Base-by-base conservation (phyloP, 371 early-diverging fungal genomes). In the Apophysomyces variabilis region DNA sequence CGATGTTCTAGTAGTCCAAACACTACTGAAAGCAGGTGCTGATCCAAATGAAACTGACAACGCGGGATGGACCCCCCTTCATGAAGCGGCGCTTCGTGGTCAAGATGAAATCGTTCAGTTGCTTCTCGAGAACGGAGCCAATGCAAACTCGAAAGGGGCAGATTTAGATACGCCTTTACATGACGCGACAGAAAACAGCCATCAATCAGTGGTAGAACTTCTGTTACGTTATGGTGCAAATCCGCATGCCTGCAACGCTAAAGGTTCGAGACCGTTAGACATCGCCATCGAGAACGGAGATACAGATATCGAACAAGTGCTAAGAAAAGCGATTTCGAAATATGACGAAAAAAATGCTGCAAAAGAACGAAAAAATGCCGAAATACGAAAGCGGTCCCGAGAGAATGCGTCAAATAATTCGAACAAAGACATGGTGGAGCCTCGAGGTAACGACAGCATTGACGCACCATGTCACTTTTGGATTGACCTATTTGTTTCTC, bases 131-230 rank as follows among this genome's bases (percentile, higher is more conserved):
- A 85, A 87, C 61, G 90, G 91, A n/a, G 93, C 94, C 2, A 85
- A 91, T 64, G 82, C 87, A 35, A 86, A 91, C 66, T 87, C 87
- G 4, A 81, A 85, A 57, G 94, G 92, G 3, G 85, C 82, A 38
- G 90, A 89, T 60, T 84, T 83, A 8, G 87, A 92, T 45, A 94
- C 95, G 8, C 90, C 95, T 4, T 70, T 95, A 13, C 94, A 93
- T 64, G 94, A 93, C 64, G 93, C 94, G 4, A 85, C 87, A 9
- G 90, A 89, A 21, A 89, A 92, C 45, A 85, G 85, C 1, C 89
- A 90, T 62, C 63, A 73, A 1, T 84, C 88, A 16, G 89, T 92
- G 6, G 89, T 89, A 1, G 73, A 78, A 37, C 70, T 84, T 16
- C 66, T 93, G 57, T 67, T 92, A 11, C 69, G 68, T n/a, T 77